Conservation (phyloP, 179 eudicot species). For the Nepenthes alata region DNA sequence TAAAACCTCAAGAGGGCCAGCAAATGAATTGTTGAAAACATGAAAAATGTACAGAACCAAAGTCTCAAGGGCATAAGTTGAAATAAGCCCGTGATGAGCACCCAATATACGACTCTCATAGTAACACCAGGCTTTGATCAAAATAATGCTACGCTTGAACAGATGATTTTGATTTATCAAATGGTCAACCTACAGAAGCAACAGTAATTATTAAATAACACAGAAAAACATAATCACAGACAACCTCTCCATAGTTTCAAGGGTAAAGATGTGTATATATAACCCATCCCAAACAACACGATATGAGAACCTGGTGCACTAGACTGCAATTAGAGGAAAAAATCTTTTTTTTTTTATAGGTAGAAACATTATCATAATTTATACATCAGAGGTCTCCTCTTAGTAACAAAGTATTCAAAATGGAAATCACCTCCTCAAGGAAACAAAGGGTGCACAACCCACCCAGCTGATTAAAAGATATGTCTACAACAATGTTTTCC, state of each 20-base stretch:
- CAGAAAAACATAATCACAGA: background rate
- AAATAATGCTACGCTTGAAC: constrained; percentile 87
- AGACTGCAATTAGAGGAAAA: too few species aligned
- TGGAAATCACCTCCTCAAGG: constrained; percentile 62
- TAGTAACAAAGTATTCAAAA: background rate
- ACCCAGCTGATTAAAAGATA: constrained; percentile 91
- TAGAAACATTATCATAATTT: constrained; percentile 1
- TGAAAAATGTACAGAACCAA: constrained; percentile 96
- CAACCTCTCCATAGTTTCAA: too few species aligned
- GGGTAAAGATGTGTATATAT: too few species aligned
- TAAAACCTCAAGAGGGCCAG: constrained; percentile 88
- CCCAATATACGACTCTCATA: constrained; percentile 95
- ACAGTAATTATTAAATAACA: constrained; percentile 1
- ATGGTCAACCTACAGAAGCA: constrained; percentile 58
- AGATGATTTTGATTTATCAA: constrained; percentile 75
- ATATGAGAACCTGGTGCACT: too few species aligned
- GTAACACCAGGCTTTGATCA: constrained; percentile 97
- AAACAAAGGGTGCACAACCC: constrained; percentile 92
- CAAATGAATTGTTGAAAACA: constrained; percentile 74
- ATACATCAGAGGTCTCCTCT: background rate
- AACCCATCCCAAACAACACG: too few species aligned
- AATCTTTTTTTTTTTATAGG: background rate
- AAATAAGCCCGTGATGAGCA: constrained; percentile 96
- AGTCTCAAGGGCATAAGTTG: constrained; percentile 94
- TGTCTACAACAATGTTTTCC: constrained; percentile 89